Conservation (phyloP, 202 grass and related monocot genomes). For the Digitaria exilis region DNA sequence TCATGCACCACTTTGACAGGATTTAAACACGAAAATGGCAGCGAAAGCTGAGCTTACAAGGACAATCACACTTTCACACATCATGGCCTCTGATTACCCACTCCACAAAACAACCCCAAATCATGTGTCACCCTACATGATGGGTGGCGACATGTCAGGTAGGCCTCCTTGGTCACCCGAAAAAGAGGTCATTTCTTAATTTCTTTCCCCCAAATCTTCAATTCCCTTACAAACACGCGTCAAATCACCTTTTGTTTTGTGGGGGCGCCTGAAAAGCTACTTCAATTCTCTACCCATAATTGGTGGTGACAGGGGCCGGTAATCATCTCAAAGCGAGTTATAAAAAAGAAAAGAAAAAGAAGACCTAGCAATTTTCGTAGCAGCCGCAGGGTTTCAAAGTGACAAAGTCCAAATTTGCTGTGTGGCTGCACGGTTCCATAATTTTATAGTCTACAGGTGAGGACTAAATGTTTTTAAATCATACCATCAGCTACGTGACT, state of each 20-base stretch:
- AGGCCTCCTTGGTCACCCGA: neutral
- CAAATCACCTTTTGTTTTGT: neutral
- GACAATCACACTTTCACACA: conserved; percentile 10
- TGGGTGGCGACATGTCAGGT: neutral
- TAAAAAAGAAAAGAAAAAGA: neutral
- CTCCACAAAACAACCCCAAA: conserved; percentile 21
- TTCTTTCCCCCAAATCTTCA: conserved; percentile 1
- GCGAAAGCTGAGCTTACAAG: neutral
- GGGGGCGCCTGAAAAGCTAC: neutral
- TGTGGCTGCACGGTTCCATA: neutral
- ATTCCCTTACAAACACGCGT: neutral
- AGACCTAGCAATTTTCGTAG: neutral
- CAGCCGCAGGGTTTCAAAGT: neutral
- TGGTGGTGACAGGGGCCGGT: neutral
- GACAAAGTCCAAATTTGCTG: neutral
- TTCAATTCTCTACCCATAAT: neutral
- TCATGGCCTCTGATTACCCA: conserved; percentile 29
- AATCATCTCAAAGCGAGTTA: neutral
- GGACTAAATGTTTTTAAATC: neutral
- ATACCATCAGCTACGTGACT: neutral
- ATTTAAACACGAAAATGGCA: neutral
- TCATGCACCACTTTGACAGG: neutral
- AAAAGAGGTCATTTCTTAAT: neutral
- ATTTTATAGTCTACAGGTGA: neutral
- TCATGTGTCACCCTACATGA: neutral